Base-by-base conservation (phyloP, 257 asterid species). In the Scutellaria minor region DNA sequence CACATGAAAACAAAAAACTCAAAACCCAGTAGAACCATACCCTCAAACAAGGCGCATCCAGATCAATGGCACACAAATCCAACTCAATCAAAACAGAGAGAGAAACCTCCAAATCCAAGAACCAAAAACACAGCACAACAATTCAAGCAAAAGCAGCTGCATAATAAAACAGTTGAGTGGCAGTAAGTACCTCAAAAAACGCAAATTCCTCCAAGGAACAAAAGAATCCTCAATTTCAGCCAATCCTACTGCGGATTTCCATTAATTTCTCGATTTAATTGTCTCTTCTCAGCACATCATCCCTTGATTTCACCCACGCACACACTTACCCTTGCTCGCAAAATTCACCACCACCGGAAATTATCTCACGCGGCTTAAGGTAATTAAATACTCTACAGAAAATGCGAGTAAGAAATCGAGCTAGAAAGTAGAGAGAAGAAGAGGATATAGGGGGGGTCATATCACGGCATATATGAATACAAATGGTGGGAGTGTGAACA, bases 401-500 rank as follows among this genome's bases (percentile, higher is more conserved):
- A 74, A 56, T 57, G 55, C 24, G 68, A 66, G 72, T 35, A 54
- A 64, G 78, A 73, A 73, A 64, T 46, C 47, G 56, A 57, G 63
- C 46, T 66, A 13, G 67, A 64, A 53, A 73, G 68, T 11, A n/a
- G 68, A 65, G 70, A 66, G 31, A 45, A 5, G 57, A 14, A 56
- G 27, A 24, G 20, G 52, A 20, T 37, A 40, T 22, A 31, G 52
- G 35, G 39, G 41, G 64, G 70, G 63, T 12, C n/a, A 62, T 31
- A 31, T 2, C 4, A 3, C 3, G 37, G 2, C 51, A 62, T 27
- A 65, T 66, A 74, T 37, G 74, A 60, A 46, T 14, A 74, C 67
- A 74, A 66, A 46, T 39, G 74, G 68, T 74, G 79, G 63, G 79
- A 66, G 74, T 15, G 52, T 74, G 74, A 74, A 74, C 27, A 57